These are phyloP conservation scores for Candida dendrica DNA, from an alignment of 805 yeast species.

Conservation along the genomic window DNA sequence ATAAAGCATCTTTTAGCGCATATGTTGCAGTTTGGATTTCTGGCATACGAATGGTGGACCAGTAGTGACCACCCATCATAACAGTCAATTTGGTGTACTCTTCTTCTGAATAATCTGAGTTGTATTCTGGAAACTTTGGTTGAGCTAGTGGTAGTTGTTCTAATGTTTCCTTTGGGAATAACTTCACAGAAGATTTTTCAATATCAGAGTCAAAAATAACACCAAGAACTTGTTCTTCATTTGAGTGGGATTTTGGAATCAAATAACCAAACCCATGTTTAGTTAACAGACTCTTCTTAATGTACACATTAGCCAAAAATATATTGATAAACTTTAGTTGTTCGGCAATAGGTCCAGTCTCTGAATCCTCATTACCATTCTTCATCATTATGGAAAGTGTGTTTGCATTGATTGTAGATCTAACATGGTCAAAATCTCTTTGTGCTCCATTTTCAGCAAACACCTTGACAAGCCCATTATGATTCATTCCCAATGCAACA, in stretches of 20 bases:
- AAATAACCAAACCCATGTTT: constrained; percentile 80
- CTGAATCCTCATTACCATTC: constrained; percentile 6
- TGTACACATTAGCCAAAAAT: constrained; percentile 62
- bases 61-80: constrained; percentile 83
- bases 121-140: constrained; percentile 3
- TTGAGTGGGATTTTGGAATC: constrained; percentile 49
- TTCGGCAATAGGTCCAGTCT: constrained; percentile 11
- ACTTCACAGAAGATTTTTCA: constrained; percentile 43
- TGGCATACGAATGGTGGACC: constrained; percentile 24
- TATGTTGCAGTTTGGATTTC: constrained; percentile 16
- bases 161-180: constrained; percentile 13
- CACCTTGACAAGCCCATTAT: constrained; percentile 3
- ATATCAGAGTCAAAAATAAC: constrained; percentile 87
- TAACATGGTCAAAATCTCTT: constrained; percentile 42
- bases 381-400: constrained; percentile 26
- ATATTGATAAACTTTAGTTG: constrained; percentile 31
- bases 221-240: constrained; percentile 62
- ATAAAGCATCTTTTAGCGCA: constrained; percentile 31
- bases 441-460: not conserved
- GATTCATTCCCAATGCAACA: constrained; percentile 5
- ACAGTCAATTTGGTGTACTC: constrained; percentile 69
- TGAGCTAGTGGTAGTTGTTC: constrained; percentile 10
- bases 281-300: constrained; percentile 37
- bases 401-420: constrained; percentile 49
- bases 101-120: not conserved